Evolutionary conservation across 2,329 filamentous ascomycete species (phyloP).

Genomic region (Hypomyces rosellus): DNA sequence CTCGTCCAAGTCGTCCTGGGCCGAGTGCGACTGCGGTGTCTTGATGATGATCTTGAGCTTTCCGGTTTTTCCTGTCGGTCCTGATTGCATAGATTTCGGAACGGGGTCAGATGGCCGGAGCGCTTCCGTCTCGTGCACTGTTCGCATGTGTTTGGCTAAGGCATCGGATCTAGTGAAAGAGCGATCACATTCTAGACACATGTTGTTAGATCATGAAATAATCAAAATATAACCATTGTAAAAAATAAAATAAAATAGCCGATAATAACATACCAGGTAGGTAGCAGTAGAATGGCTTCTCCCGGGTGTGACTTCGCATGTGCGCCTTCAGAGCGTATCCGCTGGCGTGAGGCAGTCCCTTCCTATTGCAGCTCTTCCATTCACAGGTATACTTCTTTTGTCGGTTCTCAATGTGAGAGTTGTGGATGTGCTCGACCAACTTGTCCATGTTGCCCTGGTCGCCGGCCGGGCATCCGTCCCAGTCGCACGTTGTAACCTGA

Average conservation of each 20-base stretch:
- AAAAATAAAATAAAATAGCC: neutral
- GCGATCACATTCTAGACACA: conserved; percentile 77
- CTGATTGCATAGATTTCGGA: conserved; percentile 59
- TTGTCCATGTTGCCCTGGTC: conserved; percentile 76
- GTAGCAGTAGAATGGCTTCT: conserved; percentile 97
- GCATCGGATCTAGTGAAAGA: conserved; percentile 95
- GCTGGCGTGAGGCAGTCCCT: conserved; percentile 86
- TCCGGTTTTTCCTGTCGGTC: conserved; percentile 37
- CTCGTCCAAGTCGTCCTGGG: conserved; percentile 52
- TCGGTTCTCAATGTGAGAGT: conserved; percentile 86
- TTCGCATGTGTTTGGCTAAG: conserved; percentile 96
- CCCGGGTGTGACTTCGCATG: conserved; percentile 94
- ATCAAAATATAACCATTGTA: too few relatives aligned
- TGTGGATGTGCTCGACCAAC: conserved; percentile 78
- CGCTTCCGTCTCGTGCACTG: conserved; percentile 94
- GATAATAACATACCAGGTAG: conserved; percentile 66
- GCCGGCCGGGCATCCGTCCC: conserved; percentile 66
- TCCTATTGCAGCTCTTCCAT: conserved; percentile 84
- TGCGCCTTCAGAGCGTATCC: conserved; percentile 95
- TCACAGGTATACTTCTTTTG: conserved; percentile 99
- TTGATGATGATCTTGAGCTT: conserved; percentile 60
- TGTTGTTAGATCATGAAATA: conserved; percentile 7
- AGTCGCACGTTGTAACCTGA: conserved; percentile 71
- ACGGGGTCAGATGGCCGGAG: conserved; percentile 73
- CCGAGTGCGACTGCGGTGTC: conserved; percentile 51